These are phyloP conservation scores for Phytophthora melonis DNA, from an alignment of 352 stramenopile genomes.

Conservation along the genomic window DNA sequence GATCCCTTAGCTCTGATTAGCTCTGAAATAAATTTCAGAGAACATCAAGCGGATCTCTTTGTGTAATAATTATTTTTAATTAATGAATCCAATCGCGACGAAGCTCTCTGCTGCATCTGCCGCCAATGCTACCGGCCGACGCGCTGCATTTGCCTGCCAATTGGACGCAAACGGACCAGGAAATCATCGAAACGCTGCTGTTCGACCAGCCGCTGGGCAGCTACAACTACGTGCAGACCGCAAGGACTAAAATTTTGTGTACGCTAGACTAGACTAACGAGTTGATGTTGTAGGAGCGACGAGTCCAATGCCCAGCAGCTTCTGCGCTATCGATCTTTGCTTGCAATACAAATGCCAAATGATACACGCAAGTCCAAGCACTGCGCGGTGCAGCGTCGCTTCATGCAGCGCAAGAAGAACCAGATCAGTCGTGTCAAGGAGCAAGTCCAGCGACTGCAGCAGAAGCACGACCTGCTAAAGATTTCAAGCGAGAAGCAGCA, in stretches of 20 bases:
- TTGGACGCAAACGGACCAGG: conserved; percentile 46
- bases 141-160: conserved; percentile 24
- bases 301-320: conserved; percentile 14
- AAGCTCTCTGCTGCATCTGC: too few species aligned
- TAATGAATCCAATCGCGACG: too few species aligned
- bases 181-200: conserved; percentile 50
- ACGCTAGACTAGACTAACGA: neutral
- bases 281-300: neutral
- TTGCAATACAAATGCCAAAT: conserved; percentile 21
- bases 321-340: conserved; percentile 20
- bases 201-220: conserved; percentile 27
- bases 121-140: too few species aligned
- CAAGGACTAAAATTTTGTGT: neutral
- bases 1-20: too few species aligned
- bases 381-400: conserved; percentile 53
- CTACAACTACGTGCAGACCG: neutral
- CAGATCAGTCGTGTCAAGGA: conserved; percentile 45
- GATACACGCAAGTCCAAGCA: conserved; percentile 53
- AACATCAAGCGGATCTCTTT: too few species aligned
- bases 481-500: conserved; percentile 31
- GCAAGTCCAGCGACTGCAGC: conserved; percentile 38
- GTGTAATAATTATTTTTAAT: too few species aligned
- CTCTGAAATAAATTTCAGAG: too few species aligned
- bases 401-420: conserved; percentile 58
- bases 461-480: conserved; percentile 37